A percentile compares a stretch with the other conserved stretches of the same genome.
phyloP scores from a whole-genome alignment of 2,329 filamentous ascomycete species.

The Botrytis elliptica region DNA sequence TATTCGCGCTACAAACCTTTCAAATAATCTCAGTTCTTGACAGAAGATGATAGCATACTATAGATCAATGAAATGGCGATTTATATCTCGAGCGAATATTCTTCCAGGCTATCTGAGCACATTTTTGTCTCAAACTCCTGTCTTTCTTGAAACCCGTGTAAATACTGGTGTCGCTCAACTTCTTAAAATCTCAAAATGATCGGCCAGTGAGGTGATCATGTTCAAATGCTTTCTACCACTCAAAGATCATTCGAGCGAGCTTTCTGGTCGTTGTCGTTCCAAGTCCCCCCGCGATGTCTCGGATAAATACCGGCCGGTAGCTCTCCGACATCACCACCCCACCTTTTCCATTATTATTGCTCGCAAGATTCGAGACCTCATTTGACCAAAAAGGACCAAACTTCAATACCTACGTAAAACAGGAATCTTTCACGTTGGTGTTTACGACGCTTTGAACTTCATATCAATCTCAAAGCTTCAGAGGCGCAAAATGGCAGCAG shows the following conservation, averaged over 20 bases:
- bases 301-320: not conserved
- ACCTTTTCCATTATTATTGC: not conserved
- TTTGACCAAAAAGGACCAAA: not conserved
- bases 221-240: not conserved
- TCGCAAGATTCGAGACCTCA: not conserved
- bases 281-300: not conserved
- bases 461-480: not conserved
- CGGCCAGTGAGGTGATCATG: not conserved
- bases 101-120: not conserved
- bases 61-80: not conserved
- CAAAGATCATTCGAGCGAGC: not conserved
- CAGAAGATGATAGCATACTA: not conserved
- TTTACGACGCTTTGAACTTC: not conserved
- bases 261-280: conserved; percentile 2
- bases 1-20: not conserved
- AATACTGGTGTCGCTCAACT: not conserved
- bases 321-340: not conserved
- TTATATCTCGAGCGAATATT: not conserved
- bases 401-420: not conserved
- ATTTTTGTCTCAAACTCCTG: not conserved
- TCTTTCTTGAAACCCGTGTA: not conserved
- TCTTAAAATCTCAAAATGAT: rapidly evolving
- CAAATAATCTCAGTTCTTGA: not conserved
- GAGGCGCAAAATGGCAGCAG: conserved; percentile 19
- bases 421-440: not conserved